Percentiles rank a stretch among this genome's conserved stretches.
phyloP scores from a whole-genome alignment of 2,329 filamentous ascomycete species.

The Pseudomassariella vexata region DNA sequence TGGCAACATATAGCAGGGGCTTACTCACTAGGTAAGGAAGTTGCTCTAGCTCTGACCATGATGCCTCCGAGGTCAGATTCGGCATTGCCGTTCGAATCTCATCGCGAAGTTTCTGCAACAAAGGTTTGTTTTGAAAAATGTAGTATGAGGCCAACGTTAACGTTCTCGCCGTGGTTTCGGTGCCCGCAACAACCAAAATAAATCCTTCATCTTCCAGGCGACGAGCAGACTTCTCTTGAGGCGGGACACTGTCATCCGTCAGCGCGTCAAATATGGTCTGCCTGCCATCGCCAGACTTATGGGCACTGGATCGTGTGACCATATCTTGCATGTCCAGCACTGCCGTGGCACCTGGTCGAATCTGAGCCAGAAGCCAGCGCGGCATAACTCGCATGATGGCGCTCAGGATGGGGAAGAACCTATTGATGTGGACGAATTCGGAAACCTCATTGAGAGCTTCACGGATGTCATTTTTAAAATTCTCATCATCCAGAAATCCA shows the following conservation, averaged over 20 bases:
- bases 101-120: slow-evolving; percentile 1
- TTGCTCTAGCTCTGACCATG: neutral
- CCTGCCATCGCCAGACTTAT: neutral
- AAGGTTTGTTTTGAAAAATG: neutral
- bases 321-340: neutral
- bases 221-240: neutral
- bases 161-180: slow-evolving; percentile 2
- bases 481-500: neutral
- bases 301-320: neutral
- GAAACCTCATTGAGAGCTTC: neutral
- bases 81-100: slow-evolving; percentile 1
- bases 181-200: slow-evolving; percentile 1
- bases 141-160: neutral
- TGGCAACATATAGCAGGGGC: no score
- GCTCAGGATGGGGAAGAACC: neutral
- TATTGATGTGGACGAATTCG: neutral
- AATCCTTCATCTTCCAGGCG: slow-evolving; percentile 2
- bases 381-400: neutral
- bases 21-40: neutral
- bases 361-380: neutral
- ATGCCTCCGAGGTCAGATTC: neutral
- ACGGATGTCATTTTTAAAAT: slow-evolving; percentile 1
- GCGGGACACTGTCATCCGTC: neutral
- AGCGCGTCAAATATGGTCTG: slow-evolving; percentile 2
- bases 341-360: neutral